Evolutionary conservation across 2,329 filamentous ascomycete species (phyloP).

Genomic region (Neofusicoccum sp.): DNA sequence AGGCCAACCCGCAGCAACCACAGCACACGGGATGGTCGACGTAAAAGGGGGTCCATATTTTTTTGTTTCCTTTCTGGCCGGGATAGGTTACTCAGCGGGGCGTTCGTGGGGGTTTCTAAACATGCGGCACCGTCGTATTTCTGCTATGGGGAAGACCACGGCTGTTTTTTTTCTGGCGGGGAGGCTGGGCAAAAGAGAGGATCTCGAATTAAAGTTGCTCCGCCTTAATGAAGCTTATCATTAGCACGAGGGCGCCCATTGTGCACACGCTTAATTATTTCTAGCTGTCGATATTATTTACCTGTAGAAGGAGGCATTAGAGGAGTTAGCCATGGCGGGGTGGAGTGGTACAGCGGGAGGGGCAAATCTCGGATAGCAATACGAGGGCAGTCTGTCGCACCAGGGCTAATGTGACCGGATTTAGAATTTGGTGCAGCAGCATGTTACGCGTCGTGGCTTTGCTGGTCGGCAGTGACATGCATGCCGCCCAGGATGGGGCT

Average conservation of each 20-base stretch:
- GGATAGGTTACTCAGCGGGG: constrained; percentile 15
- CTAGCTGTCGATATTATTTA: background rate
- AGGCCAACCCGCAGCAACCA: constrained; percentile 2
- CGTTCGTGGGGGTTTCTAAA: background rate
- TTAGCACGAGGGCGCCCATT: background rate
- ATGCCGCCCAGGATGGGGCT: too few species aligned
- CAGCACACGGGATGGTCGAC: constrained; percentile 16
- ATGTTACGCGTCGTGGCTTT: background rate
- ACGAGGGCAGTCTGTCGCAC: background rate
- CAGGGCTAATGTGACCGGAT: background rate
- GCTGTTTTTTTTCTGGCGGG: background rate
- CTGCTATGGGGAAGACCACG: constrained; percentile 1
- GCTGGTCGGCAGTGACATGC: background rate
- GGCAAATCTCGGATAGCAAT: background rate
- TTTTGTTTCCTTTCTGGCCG: background rate
- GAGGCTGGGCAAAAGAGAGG: constrained; percentile 1
- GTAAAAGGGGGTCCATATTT: background rate
- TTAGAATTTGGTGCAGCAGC: background rate
- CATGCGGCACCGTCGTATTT: background rate
- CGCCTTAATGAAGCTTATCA: background rate
- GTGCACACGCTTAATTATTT: background rate
- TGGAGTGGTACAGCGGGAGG: background rate
- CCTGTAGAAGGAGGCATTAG: background rate
- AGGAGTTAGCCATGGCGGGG: background rate
- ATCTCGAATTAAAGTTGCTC: background rate